Conservation (phyloP, 2,329 filamentous ascomycete species). For the Dothiorella sarmentorum region DNA sequence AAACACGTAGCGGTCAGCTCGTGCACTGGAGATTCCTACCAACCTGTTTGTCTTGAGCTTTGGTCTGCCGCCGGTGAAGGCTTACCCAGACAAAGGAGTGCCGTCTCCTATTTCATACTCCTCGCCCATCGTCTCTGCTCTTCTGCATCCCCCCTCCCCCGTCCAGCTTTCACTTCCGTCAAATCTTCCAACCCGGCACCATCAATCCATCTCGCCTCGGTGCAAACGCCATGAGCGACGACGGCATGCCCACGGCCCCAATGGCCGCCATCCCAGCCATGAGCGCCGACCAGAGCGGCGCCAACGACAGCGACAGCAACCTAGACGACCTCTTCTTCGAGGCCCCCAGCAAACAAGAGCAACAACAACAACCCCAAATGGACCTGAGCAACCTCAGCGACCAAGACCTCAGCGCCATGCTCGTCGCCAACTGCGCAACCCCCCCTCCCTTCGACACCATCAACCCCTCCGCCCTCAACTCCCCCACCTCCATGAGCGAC, state of each 20-base stretch:
- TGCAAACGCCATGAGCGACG: not conserved
- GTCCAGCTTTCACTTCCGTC: not conserved
- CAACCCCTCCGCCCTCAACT: constrained; percentile 7
- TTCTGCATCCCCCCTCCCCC: no score
- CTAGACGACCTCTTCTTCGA: not conserved
- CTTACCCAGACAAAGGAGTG: not conserved
- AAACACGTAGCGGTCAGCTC: constrained; percentile 3
- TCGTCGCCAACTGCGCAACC: not conserved
- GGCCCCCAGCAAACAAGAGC: not conserved
- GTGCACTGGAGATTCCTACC: not conserved
- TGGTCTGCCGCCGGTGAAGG: no score
- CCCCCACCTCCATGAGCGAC: not conserved
- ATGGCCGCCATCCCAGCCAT: not conserved
- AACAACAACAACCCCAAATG: not conserved
- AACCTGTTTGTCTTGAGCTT: not conserved
- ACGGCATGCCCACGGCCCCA: not conserved
- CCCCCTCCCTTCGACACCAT: constrained; percentile 8
- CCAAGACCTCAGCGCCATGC: not conserved
- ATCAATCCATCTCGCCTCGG: no score
- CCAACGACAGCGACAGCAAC: not conserved
- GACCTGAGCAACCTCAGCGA: not conserved
- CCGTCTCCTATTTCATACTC: not conserved
- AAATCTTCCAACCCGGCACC: no score
- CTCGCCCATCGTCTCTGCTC: not conserved
- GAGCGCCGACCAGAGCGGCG: not conserved